These are phyloP conservation scores for Yamadazyma sp. DNA, from an alignment of 805 yeast species.

Conservation along the genomic window DNA sequence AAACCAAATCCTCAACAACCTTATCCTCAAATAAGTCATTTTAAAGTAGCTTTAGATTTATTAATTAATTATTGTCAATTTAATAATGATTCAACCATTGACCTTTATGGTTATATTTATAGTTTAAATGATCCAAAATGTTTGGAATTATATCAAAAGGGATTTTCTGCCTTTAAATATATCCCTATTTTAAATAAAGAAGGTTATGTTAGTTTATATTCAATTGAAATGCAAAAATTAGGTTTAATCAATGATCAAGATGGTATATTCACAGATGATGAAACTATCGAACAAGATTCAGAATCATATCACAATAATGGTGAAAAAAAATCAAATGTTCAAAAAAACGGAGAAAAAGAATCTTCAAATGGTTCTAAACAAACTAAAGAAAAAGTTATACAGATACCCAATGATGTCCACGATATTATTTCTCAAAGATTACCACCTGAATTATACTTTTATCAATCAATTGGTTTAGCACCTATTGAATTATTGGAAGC, in stretches of 20 bases:
- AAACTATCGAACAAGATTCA: neutral
- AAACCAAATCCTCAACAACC: constrained; percentile 40
- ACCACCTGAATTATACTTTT: constrained; percentile 82
- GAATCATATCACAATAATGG: neutral
- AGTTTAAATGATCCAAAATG: constrained; percentile 44
- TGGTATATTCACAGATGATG: constrained; percentile 3
- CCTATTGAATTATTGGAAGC: constrained; percentile 64
- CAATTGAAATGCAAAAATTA: constrained; percentile 38
- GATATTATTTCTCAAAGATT: constrained; percentile 79
- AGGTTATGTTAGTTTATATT: constrained; percentile 66
- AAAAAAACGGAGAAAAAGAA: neutral
- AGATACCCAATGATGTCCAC: constrained; percentile 75
- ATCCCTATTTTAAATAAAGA: constrained; percentile 69
- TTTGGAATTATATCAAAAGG: constrained; percentile 58
- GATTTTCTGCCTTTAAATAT: constrained; percentile 62
- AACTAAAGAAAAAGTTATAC: constrained; percentile 12
- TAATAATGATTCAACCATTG: constrained; percentile 19
- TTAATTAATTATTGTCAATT: constrained; percentile 31
- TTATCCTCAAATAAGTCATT: constrained; percentile 37
- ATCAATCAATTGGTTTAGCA: constrained; percentile 73
- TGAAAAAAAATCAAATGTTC: neutral
- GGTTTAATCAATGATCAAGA: constrained; percentile 23
- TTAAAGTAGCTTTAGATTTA: constrained; percentile 39
- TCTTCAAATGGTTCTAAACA: neutral
- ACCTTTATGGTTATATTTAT: constrained; percentile 45